These are phyloP conservation scores for Acanthamoeba lenticulata DNA, from an alignment of 208 protist genomes.

Conservation along the genomic window DNA sequence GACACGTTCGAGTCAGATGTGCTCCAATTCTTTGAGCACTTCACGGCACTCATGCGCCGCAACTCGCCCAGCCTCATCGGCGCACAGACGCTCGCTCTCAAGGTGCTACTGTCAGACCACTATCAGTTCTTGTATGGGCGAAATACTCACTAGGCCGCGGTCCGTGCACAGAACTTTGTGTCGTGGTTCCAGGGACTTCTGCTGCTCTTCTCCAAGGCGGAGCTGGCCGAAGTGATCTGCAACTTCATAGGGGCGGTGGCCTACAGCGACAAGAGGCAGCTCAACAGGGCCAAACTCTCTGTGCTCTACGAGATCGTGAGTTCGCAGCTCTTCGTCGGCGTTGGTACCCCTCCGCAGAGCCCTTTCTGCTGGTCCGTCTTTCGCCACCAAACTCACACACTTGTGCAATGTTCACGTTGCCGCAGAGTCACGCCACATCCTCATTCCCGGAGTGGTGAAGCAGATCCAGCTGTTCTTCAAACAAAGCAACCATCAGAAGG, in stretches of 20 bases:
- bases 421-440: neutral
- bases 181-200: conserved; percentile 69
- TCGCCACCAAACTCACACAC: neutral
- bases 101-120: neutral
- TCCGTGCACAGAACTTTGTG: conserved; percentile 9
- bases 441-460: neutral
- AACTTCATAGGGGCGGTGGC: conserved; percentile 49
- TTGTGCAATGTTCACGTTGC: neutral
- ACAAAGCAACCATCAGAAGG: neutral
- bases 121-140: neutral
- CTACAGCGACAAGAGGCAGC: conserved; percentile 60
- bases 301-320: conserved; percentile 34
- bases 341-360: neutral
- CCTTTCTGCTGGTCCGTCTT: neutral
- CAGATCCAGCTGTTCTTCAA: neutral
- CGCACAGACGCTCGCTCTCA: conserved; percentile 72
- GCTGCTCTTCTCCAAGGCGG: conserved; percentile 66
- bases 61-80: conserved; percentile 70
- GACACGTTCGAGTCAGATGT: conserved; percentile 70
- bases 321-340: neutral
- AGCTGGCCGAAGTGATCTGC: conserved; percentile 12
- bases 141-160: neutral
- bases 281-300: conserved; percentile 20
- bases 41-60: conserved; percentile 59
- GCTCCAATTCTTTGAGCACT: conserved; percentile 49